Evolutionary conservation across 148 eudicot species (phyloP).

Genomic region (Camellia lanceoleosa): DNA sequence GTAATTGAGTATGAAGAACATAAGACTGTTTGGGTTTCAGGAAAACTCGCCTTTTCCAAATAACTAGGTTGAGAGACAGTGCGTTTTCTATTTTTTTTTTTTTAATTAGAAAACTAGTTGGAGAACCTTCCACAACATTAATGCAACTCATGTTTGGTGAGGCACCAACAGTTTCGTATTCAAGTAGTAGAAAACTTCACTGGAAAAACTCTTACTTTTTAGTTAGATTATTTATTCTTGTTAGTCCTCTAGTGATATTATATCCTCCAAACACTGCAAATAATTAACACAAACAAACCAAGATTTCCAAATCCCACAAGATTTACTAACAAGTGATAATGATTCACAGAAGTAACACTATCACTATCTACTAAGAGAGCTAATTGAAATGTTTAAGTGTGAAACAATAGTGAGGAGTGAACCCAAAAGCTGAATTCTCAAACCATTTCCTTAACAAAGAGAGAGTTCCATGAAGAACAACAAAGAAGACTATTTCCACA

Average conservation of each 20-base stretch:
- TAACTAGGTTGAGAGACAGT: conserved; percentile 2
- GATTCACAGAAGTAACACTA: no score
- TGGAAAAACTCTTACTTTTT: no score
- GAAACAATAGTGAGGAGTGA: no score
- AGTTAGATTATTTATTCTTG: no score
- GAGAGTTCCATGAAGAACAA: background rate
- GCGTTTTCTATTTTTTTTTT: no score
- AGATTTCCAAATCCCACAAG: no score
- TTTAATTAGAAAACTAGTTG: background rate
- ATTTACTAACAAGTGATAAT: no score
- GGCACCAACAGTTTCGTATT: background rate
- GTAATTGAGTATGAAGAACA: background rate
- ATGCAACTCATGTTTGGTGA: background rate
- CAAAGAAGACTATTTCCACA: background rate
- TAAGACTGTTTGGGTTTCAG: conserved; percentile 14
- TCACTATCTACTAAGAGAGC: background rate
- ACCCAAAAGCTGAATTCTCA: background rate
- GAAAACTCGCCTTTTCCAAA: background rate
- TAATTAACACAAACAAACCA: no score
- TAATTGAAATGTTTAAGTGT: background rate
- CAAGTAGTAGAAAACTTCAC: no score
- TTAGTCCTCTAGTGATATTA: no score
- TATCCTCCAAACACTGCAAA: no score
- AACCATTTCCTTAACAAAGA: background rate
- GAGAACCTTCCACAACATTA: background rate